Conservation (phyloP, 495 filamentous ascomycete species). For the Darksidea phi region DNA sequence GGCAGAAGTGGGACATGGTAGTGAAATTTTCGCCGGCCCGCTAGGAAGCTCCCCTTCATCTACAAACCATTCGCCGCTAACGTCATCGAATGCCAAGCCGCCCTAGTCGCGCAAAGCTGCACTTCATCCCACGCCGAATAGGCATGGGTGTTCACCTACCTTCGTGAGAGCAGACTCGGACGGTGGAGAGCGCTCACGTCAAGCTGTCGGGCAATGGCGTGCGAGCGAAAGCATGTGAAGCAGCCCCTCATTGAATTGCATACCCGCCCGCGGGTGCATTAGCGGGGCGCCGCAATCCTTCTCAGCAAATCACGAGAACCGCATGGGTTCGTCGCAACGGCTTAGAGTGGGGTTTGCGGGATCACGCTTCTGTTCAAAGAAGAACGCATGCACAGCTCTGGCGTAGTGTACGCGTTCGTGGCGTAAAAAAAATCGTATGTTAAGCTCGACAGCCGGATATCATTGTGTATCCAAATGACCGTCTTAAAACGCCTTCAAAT, state of each 20-base stretch:
- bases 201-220: slow-evolving; percentile 14
- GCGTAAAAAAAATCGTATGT: no score
- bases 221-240: slow-evolving; percentile 8
- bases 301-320: slow-evolving; percentile 15
- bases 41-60: not conserved
- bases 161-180: no score
- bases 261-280: slow-evolving; percentile 15
- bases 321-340: slow-evolving; percentile 1
- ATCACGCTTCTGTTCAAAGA: no score
- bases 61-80: not conserved
- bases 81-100: not conserved
- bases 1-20: not conserved
- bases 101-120: not conserved
- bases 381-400: no score
- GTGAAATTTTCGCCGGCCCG: slow-evolving; percentile 1
- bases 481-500: not conserved
- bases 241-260: not conserved
- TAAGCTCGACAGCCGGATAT: no score
- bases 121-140: not conserved
- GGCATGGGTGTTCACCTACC: no score
- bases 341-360: not conserved
- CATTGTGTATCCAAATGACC: no score
- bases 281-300: slow-evolving; percentile 20
- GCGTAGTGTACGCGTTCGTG: no score
- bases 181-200: slow-evolving; percentile 21